A percentile compares a stretch with the other conserved stretches of the same genome.
phyloP scores from a whole-genome alignment of 2,329 filamentous ascomycete genomes.

The Aspergillus caelatus region DNA sequence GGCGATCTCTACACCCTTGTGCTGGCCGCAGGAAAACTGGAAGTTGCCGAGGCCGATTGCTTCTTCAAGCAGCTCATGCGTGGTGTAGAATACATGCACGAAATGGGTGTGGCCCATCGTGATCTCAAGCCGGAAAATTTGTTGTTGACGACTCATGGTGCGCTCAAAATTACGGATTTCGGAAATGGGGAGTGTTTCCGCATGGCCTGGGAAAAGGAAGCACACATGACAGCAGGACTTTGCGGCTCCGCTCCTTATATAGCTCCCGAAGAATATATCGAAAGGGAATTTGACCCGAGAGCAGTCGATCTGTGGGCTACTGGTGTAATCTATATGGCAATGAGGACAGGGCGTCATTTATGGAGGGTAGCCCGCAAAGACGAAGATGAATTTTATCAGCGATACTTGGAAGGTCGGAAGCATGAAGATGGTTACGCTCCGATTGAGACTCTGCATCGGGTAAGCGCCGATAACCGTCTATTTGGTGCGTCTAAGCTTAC shows the following conservation, averaged over 20 bases:
- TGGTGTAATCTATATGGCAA: slow-evolving; percentile 99
- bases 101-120: slow-evolving; percentile 97
- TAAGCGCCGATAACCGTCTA: slow-evolving; percentile 56
- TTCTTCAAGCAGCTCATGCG: slow-evolving; percentile 99
- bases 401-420: slow-evolving; percentile 88
- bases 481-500: slow-evolving; percentile 20
- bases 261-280: slow-evolving; percentile 91
- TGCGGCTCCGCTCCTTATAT: slow-evolving; percentile 98
- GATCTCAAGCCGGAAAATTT: slow-evolving; percentile 97
- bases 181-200: slow-evolving; percentile 99
- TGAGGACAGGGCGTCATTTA: slow-evolving; percentile 92
- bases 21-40: slow-evolving; percentile 85
- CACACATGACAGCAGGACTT: slow-evolving; percentile 96
- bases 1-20: slow-evolving; percentile 95
- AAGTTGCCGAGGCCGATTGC: slow-evolving; percentile 88
- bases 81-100: slow-evolving; percentile 97
- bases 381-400: slow-evolving; percentile 95
- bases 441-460: slow-evolving; percentile 91
- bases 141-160: slow-evolving; percentile 86
- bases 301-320: slow-evolving; percentile 99
- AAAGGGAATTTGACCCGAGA: slow-evolving; percentile 93
- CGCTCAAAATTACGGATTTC: slow-evolving; percentile 97
- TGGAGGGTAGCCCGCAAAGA: slow-evolving; percentile 98
- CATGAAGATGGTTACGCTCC: slow-evolving; percentile 96
- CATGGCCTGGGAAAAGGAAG: slow-evolving; percentile 98